Base-by-base conservation (phyloP, 306 rosid genomes). In the Inga leiocalycina region DNA sequence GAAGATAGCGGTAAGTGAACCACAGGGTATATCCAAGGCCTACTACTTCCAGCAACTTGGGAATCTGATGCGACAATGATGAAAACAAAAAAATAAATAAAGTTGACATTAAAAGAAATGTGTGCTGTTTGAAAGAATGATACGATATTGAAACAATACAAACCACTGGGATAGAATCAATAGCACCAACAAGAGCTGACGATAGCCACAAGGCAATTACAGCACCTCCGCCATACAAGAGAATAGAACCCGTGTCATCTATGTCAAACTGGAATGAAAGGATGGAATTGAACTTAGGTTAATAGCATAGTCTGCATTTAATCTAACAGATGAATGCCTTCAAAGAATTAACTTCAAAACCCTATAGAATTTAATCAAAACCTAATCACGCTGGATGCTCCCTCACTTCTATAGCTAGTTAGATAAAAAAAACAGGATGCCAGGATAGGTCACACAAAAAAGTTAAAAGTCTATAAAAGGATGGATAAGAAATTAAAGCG, bases 81-180 rank as follows among this genome's bases (percentile, higher is more conserved):
- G 71, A 81, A 73, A 73, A 44, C 13, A 30, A 86, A 61, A 61
- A 61, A 19, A 37, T 20, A 44, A 35, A 49, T 10, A 45, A 39
- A 14, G 27, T 80, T 32, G 81, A 34, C 35, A 35, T 67, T 51
- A 2, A 24, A 1, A 68, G 30, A 27, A 10, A 43, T 69, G 44
- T 27, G 61, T 41, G 32, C 6, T 6, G 79, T 64, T 75, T n/a
- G 30, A 9, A 78, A 88, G 27, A 24, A 11, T 65, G 37, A 57
- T 8, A 61, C 0, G 12, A n/a, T 52, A 72, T 2, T 44, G 7
- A 37, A 9, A 57, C 35, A 75, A 37, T 66, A 85, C 97, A 2
- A 74, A 91, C 99, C 95, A 97, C 11, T 22, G 99, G 99, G 64
- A 97, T 88, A 71, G 97, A 83, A 83, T 97, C 99, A 71, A 97